These are phyloP conservation scores for Penicillium crustosum DNA, from an alignment of 2,329 filamentous ascomycete species.

Conservation along the genomic window DNA sequence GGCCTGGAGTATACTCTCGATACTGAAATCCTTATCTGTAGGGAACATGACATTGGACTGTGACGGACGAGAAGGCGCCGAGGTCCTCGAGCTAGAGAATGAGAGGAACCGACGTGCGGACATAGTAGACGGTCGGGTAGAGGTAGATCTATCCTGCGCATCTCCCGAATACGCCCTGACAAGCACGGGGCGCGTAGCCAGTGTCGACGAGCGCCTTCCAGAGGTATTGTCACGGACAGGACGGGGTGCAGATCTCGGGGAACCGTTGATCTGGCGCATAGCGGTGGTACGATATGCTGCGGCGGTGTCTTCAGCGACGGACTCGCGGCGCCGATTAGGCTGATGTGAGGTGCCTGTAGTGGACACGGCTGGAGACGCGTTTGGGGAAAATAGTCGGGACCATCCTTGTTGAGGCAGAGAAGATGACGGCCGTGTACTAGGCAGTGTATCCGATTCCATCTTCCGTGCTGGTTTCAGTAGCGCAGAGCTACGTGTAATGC, in stretches of 20 bases:
- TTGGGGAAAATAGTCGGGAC: conserved; percentile 29
- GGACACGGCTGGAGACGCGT: conserved; percentile 23
- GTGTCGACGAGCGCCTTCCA: conserved; percentile 29
- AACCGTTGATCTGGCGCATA: conserved; percentile 36
- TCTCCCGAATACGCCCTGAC: conserved; percentile 45
- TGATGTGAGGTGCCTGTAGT: conserved; percentile 25
- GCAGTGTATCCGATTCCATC: conserved; percentile 38
- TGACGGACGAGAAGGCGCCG: conserved; percentile 17
- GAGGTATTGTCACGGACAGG: conserved; percentile 25
- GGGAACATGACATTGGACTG: conserved; percentile 41
- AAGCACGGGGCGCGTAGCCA: conserved; percentile 45
- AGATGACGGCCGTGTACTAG: conserved; percentile 29
- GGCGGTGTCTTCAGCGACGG: conserved; percentile 20
- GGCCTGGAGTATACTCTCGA: conserved; percentile 56
- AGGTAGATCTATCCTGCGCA: conserved; percentile 31
- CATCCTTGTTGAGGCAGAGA: conserved; percentile 34
- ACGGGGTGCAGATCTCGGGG: conserved; percentile 27
- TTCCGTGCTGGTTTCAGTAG: not conserved
- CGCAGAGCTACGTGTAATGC: conserved; percentile 9
- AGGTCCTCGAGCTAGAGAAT: conserved; percentile 25
- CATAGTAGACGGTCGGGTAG: conserved; percentile 31
- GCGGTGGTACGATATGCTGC: conserved; percentile 33
- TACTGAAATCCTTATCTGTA: conserved; percentile 54
- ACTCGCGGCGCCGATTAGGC: conserved; percentile 26
- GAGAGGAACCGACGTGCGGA: conserved; percentile 34